A percentile compares a stretch with the other conserved stretches of the same genome.
These are phyloP conservation scores for Stephania cephalantha DNA, from an alignment of 164 flowering plant genomes.

Conservation along the genomic window DNA sequence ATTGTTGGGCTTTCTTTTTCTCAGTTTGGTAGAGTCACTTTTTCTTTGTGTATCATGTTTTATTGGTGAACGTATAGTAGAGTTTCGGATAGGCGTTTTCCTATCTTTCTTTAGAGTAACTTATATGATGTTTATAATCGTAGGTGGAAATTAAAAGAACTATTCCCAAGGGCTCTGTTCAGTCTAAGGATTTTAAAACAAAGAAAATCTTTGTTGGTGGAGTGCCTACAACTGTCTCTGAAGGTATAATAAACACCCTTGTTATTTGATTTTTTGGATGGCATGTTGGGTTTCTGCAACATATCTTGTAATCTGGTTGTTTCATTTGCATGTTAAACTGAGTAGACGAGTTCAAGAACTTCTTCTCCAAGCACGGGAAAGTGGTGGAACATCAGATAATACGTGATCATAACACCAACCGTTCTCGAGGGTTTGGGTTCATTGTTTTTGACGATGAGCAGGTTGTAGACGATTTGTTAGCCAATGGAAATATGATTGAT, in stretches of 20 bases:
- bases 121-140: background rate
- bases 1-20: too few species aligned
- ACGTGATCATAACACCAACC: conserved; percentile 75
- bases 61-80: background rate
- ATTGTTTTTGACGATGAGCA: conserved; percentile 73
- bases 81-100: background rate
- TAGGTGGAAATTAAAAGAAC: conserved; percentile 95
- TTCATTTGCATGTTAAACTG: conserved; percentile 1
- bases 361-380: conserved; percentile 77
- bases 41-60: too few species aligned
- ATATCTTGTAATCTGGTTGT: background rate
- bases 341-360: conserved; percentile 71
- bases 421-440: conserved; percentile 93
- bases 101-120: background rate
- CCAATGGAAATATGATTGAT: conserved; percentile 86
- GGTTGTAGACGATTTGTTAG: conserved; percentile 68
- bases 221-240: conserved; percentile 59
- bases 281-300: background rate
- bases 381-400: conserved; percentile 86
- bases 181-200: conserved; percentile 72
- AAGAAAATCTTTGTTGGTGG: conserved; percentile 99
- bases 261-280: background rate
- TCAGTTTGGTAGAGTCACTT: too few species aligned
- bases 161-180: conserved; percentile 78
- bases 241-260: conserved; percentile 43